Evolutionary conservation across 805 yeast genomes (phyloP), one percentile per base, ranked within the genome.

Genomic region (Hanseniaspora hatyaiensis): DNA sequence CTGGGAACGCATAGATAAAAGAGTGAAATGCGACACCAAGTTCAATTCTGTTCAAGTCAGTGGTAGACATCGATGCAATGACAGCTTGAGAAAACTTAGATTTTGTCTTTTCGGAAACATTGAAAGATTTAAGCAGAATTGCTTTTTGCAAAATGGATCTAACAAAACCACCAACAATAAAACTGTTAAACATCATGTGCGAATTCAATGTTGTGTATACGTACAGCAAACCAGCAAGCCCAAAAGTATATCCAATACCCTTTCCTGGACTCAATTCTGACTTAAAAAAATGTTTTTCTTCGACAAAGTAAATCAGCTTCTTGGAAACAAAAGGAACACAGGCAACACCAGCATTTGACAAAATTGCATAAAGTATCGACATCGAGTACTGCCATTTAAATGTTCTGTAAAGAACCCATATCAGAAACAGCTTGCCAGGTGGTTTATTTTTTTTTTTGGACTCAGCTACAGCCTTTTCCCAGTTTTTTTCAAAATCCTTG

Each of bases 11-110:
- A 50, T 76, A 52, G 9, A 75, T 61, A 55, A 76, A 71, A 2
- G 80, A 77, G 54, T 75, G 75, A 56, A 77, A 78, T 4, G 74
- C 75, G 40, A 75, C 61, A 16, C 85, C 84, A 53, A 79, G 66
- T 59, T 82, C 92, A 45, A 84, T 71, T 55, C 89, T 73, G 15
- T 84, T 73, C 34, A 83, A 67, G 60, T 84, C 94, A 3, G 88
- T 78, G 31, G 88, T 80, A 70, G 85, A 70, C 60, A 83, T 59
- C 4, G 86, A 77, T 12, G 94, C 82, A 51, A 84, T 70, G 47
- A 70, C 73, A 24, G 87, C 78, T 15, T 75, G 64, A 0, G 87
- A 71, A 57, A 60, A 82, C 40, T 67, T 63, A 53, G 72, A 71
- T 47, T 72, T 70, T 2, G 86, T 70, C 41, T 66, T 63, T 4